Evolutionary conservation across 2,329 filamentous ascomycete species (phyloP), one percentile per base, ranked within the genome.

Genomic region (Microcyclospora tardicrescens): DNA sequence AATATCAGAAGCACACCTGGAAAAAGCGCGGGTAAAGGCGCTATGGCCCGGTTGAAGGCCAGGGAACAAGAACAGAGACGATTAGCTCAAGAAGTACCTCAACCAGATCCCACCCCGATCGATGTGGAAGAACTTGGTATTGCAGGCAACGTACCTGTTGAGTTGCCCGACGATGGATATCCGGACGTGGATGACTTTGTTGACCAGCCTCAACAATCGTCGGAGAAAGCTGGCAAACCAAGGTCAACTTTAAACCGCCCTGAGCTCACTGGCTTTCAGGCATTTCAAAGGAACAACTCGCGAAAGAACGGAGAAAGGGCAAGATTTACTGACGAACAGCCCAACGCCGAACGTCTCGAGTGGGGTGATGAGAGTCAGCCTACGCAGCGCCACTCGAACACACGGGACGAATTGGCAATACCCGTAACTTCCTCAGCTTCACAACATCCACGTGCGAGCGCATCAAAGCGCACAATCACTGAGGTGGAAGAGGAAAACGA

Each of bases 401-500:
- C 34, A 37, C 12, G 41, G 49, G 15, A 46, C 47, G 6, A 41
- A 47, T 12, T 24, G 8, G 5, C 19, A 47, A 38, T 16, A 35
- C 32, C 28, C 30, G 19, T 43, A 42, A 12, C 24, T 33, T 31
- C 29, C 10, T 16, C 8, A 11, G 6, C 33, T 34, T 13, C 24
- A 35, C 39, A 9, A 37, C 41, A 11, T n/a, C 34, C 11, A 13
- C 24, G 9, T 34, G 37, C 36, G 15, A 15, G 30, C 34, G 24
- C 35, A 30, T 36, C n/a, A 40, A 58, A 38, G 45, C 49, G 44
- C 54, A 55, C 42, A 43, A 52, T 35, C 33, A 48, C 41, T 40
- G 53, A 43, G 32, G 43, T 39, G n/a, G 52, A 53, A 9, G 60
- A 55, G 10, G 47, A 60, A 2, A 55, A 58, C 4, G 49, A 52